Base-by-base conservation (phyloP, 2,329 filamentous ascomycete species). In the Penicillium sp. region DNA sequence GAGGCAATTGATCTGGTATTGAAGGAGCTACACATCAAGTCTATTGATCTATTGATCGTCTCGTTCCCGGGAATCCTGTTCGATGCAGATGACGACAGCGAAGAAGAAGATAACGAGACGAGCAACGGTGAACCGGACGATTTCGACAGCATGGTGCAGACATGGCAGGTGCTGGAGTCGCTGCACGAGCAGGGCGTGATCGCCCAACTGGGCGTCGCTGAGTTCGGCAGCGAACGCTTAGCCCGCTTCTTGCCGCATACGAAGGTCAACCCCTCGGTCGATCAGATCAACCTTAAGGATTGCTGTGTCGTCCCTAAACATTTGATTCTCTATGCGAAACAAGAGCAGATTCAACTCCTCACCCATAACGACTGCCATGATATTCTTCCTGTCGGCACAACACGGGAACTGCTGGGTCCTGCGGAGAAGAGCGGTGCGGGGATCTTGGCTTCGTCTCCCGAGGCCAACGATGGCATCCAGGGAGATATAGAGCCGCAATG, bases 281-380 rank as follows among this genome's bases (percentile, higher is more conserved):
- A 97, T 74, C 94, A 99, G 80, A 96, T 99, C 80, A 97, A 97
- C 71, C 84, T 96, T 48, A 87, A 90, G 66, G 90, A 97, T 75
- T 97, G 93, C 79, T 99, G 94, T 76, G 93, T 91, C 44, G 94
- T 97, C 41, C 94, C 94, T 9, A 92, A 91, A 67, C 88, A 91
- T 12, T 81, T 99, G 60, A 86, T 91, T 56, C 77, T 88, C 66
- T 87, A 95, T 66, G 93, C 93, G n/a, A 92, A 90, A 73, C 81
- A 87, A 61, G 82, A 91, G 69, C 81, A 84, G 19, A 91, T 99
- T 58, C 91, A 97, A 73, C 78, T 99, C 55, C 80, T 97, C 53
- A 96, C 95, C 38, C 94, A 99, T 75, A 91, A 91, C 63, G 94
- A 99, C 75, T 95, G 90, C 75, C 94, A 88, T 28, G 90, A 97